Evolutionary conservation across 352 stramenopile genomes (phyloP), one percentile per base, ranked within the genome.

Genomic region (Globisporangium nodosum): DNA sequence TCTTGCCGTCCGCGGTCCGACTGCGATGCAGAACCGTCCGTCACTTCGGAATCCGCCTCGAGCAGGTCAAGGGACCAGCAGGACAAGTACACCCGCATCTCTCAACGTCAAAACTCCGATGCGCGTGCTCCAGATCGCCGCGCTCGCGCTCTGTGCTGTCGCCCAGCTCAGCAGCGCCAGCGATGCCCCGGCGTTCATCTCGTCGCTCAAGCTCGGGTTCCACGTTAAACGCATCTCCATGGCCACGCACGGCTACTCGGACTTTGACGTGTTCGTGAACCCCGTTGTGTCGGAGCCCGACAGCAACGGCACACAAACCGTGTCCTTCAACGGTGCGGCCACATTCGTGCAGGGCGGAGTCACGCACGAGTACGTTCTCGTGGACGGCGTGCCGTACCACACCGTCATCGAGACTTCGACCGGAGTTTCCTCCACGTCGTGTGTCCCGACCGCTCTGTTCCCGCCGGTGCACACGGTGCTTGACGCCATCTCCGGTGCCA

Each of bases 191-290:
- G 12, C 37, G 37, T 42, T 68, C 21, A 58, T 76, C 27, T 55
- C 70, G 16, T 76, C 63, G 15, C 54, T 80, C 48, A 69, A 68
- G 20, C 58, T 83, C 7, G 63, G 51, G 7, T 74, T 87, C 68
- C 66, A 70, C 39, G 70, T 79, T 59, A 77, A 85, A 53, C 74
- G 77, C 21, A 67, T 60, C 49, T 71, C 74, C 20, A 85, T 87
- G 74, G 63, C 68, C 15, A 63, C 83, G 45, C 75, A 85, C 51
- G 70, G 73, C n/a, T 40, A 69, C 37, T 67, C 65, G 49, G 63
- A 54, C 50, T 81, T 85, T 16, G 64, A 76, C 27, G 61, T 83
- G 35, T 69, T 79, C 57, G 68, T 78, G 15, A 78, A 72, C 48
- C 72, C 69, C 9, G 59, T 71, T 3, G 48, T 72, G 3, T 64